Percentiles rank a stretch among this genome's conserved stretches.
Conservation (phyloP, 441 rosid species). For the Jatropha multifida region DNA sequence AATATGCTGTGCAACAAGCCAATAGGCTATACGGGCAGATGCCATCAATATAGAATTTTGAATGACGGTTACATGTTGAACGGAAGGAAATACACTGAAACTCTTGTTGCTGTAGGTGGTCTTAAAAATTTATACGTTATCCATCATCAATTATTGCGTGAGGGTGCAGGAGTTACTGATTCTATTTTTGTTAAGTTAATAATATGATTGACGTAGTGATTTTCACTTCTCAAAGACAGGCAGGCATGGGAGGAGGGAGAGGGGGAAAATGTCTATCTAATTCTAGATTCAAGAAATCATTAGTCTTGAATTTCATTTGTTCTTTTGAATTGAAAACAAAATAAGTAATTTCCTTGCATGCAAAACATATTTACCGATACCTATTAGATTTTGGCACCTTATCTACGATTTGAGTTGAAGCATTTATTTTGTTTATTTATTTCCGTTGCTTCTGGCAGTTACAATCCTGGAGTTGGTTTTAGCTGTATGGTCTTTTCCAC, state of each 20-base stretch:
- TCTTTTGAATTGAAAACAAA: not conserved
- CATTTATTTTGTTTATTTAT: not conserved
- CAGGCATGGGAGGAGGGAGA: not conserved
- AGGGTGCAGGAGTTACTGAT: not conserved
- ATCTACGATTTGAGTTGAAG: not conserved
- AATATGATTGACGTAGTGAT: not conserved
- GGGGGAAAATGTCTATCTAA: not conserved
- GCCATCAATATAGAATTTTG: not conserved
- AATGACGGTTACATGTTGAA: not conserved
- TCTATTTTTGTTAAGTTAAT: not conserved
- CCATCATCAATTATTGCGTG: not conserved
- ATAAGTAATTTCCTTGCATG: not conserved
- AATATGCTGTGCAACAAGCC: not conserved
- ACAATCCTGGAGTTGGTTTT: not conserved
- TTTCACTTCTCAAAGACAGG: not conserved
- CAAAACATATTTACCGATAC: not conserved
- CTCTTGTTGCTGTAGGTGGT: not conserved
- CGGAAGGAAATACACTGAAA: not conserved
- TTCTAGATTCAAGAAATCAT: not conserved
- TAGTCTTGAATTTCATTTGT: too few relatives aligned
- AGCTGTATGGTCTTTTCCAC: not conserved
- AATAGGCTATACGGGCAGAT: not conserved
- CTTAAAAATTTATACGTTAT: not conserved
- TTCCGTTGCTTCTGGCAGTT: not conserved
- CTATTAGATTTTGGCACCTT: not conserved